Evolutionary conservation across 306 rosid species (phyloP), one percentile per base, ranked within the genome.

Genomic region (Dryas drummondii): DNA sequence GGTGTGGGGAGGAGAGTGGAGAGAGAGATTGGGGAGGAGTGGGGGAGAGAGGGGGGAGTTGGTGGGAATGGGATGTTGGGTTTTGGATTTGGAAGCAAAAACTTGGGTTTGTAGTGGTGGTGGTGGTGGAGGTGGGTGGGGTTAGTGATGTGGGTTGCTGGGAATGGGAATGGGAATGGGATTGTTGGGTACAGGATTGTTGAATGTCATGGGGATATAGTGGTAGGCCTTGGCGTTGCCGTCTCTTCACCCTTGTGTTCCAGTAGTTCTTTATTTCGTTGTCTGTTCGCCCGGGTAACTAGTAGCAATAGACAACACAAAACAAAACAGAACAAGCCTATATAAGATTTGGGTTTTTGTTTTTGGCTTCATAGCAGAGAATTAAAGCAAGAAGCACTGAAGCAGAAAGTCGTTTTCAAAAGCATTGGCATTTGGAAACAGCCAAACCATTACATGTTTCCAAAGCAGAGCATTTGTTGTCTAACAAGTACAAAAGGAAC

Each of bases 231-330:
- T 88, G 96, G 27, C 97, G 88, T 64, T 87, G 88, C 6, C 96
- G 85, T 5, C 96, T 75, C 69, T 91, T 91, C 14, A 94, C 81
- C 56, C 98, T 88, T 2, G 98, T 91, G 83, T 94, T 91, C 98
- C 97, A 91, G 9, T 90, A 94, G 72, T 91, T 94, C 82, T 94
- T 94, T 45, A 94, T 94, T 62, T 94, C 98, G 54, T 94, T 91
- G 77, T 94, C 98, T 9, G 98, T 94, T 90, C 98, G 84, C 52
- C 98, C 98, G 0, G 98, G 98, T 41, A 94, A 74, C 98, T 94
- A 19, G 37, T 32, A 32, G 37, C 37, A 32, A 22, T 22, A 0
- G 22, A 32, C 37, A 32, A 32, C 37, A 32, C 37, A 32, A 32
- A 22, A 22, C 22, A 22, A 22, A 14, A 58, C 10, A 74, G 55